Evolutionary conservation across 495 filamentous ascomycete genomes (phyloP).

Genomic region (Aspergillus nanangensis): DNA sequence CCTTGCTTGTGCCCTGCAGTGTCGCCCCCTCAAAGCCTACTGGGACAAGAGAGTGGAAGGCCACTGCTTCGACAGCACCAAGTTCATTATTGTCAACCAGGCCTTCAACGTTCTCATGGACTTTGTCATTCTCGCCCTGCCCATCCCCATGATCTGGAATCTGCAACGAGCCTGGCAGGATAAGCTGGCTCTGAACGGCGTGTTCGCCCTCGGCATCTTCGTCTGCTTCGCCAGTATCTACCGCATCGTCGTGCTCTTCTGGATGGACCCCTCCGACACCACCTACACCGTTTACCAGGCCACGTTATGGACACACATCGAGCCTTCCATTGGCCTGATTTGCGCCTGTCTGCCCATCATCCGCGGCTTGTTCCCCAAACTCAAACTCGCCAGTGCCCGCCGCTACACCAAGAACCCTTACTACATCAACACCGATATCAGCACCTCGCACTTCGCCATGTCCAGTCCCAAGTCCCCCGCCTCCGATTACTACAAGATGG

Average conservation of each 20-base stretch:
- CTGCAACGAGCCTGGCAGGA: constrained; percentile 39
- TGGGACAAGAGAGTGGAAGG: constrained; percentile 36
- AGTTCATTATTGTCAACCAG: constrained; percentile 41
- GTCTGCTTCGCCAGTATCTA: constrained; percentile 44
- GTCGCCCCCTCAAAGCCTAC: constrained; percentile 34
- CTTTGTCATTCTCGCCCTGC: constrained; percentile 36
- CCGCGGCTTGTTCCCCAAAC: constrained; percentile 44
- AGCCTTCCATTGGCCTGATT: constrained; percentile 52
- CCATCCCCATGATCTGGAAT: constrained; percentile 42
- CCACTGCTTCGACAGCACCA: constrained; percentile 30
- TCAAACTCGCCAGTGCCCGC: constrained; percentile 23
- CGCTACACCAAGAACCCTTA: constrained; percentile 20
- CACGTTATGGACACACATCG: constrained; percentile 54
- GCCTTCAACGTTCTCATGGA: constrained; percentile 42
- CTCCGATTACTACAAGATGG: constrained; percentile 29
- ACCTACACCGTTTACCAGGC: constrained; percentile 47
- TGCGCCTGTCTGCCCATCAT: constrained; percentile 56
- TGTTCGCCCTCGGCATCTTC: constrained; percentile 48
- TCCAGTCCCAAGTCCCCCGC: constrained; percentile 22
- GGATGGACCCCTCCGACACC: constrained; percentile 40
- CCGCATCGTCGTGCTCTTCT: constrained; percentile 54
- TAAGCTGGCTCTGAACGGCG: constrained; percentile 41
- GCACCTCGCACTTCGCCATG: constrained; percentile 23
- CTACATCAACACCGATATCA: constrained; percentile 28
- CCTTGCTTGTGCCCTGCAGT: constrained; percentile 38